Evolutionary conservation across 345 rosid genomes (phyloP).

Genomic region (Pistacia integerrima): DNA sequence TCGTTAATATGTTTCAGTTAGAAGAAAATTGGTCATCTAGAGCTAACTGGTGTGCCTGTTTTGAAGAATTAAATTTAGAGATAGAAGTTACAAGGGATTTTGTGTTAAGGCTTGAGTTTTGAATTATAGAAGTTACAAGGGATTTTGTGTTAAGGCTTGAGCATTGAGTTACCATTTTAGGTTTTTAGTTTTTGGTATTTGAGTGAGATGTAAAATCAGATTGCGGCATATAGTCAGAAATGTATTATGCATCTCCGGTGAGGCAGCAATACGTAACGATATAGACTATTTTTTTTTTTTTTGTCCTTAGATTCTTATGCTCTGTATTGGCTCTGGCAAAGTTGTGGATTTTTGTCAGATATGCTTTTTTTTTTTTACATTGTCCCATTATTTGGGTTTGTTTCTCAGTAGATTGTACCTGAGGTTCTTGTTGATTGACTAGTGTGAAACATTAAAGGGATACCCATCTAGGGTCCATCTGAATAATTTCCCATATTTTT

Average conservation of each 20-base stretch:
- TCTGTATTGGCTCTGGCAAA: slow-evolving; percentile 41
- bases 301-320: slow-evolving; percentile 34
- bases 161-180: slow-evolving; percentile 45
- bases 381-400: slow-evolving; percentile 34
- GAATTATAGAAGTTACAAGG: slow-evolving; percentile 53
- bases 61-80: slow-evolving; percentile 51
- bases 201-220: slow-evolving; percentile 83
- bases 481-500: slow-evolving; percentile 43
- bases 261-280: slow-evolving; percentile 60
- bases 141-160: slow-evolving; percentile 63
- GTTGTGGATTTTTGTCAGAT: slow-evolving; percentile 47
- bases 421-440: slow-evolving; percentile 49
- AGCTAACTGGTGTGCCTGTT: slow-evolving; percentile 63
- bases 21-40: slow-evolving; percentile 54
- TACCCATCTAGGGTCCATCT: slow-evolving; percentile 48
- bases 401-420: slow-evolving; percentile 47
- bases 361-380: slow-evolving; percentile 33
- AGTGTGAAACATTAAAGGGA: slow-evolving; percentile 46
- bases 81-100: slow-evolving; percentile 53
- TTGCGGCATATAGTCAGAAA: slow-evolving; percentile 60
- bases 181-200: slow-evolving; percentile 36
- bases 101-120: slow-evolving; percentile 67
- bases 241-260: slow-evolving; percentile 77
- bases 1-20: slow-evolving; percentile 39
- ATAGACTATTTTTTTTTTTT: slow-evolving; percentile 33